Conservation (phyloP, 805 yeast species). For the Lachancea nothofagi region DNA sequence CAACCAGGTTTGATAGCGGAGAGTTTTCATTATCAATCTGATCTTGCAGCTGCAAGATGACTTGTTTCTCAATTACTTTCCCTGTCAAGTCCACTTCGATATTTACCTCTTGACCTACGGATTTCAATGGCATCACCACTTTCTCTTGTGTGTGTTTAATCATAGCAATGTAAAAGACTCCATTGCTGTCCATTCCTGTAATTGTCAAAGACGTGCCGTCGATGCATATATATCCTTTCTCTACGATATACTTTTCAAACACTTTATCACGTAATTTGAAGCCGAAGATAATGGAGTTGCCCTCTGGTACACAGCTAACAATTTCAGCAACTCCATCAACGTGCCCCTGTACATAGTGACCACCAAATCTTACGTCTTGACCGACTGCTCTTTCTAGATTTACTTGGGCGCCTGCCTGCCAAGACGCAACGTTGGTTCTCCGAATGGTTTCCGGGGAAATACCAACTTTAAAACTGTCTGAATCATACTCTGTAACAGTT, state of each 20-base stretch:
- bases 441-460: constrained; percentile 87
- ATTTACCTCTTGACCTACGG: constrained; percentile 62
- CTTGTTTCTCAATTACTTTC: constrained; percentile 84
- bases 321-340: constrained; percentile 83
- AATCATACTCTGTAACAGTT: constrained; percentile 78
- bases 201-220: constrained; percentile 94
- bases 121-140: constrained; percentile 67
- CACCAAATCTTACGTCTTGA: constrained; percentile 79
- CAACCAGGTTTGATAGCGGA: constrained; percentile 45
- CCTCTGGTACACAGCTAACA: constrained; percentile 49
- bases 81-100: constrained; percentile 95
- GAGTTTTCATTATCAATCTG: constrained; percentile 48
- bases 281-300: constrained; percentile 70
- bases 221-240: constrained; percentile 87
- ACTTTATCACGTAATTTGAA: constrained; percentile 63
- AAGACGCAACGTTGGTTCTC: constrained; percentile 65
- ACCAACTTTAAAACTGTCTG: constrained; percentile 73
- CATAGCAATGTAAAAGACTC: constrained; percentile 78
- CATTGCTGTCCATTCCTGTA: constrained; percentile 62
- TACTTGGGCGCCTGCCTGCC: constrained; percentile 55
- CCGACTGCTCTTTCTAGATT: constrained; percentile 89
- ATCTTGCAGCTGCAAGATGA: constrained; percentile 48
- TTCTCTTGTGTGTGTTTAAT: constrained; percentile 82
- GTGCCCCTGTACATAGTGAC: constrained; percentile 97
- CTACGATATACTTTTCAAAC: constrained; percentile 69